Base-by-base conservation (phyloP, 495 filamentous ascomycete genomes). In the Mycothermus thermophilus region DNA sequence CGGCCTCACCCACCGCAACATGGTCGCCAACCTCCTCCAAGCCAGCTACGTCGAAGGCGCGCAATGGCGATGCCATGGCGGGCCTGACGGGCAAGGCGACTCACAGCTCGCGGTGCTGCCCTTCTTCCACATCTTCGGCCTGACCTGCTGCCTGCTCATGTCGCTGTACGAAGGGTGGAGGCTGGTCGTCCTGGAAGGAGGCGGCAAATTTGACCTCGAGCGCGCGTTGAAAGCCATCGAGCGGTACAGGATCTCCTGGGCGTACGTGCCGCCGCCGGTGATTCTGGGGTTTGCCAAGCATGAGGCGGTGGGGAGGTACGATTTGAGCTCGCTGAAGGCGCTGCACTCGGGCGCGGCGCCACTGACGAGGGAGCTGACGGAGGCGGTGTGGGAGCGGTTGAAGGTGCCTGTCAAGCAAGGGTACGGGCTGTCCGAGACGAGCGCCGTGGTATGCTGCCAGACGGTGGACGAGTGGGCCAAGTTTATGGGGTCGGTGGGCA, bases 311-410 rank as follows among this genome's bases (percentile, higher is more conserved):
- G 50, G 54, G 1, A 81, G 83, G 43, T 93, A 88, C 52, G 76
- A 97, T 54, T 60, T 97, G 12, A 78, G 71, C 10, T 75, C 66
- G 14, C 45, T 97, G 10, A 76, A 78, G 23, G 85, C 88, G 75
- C 61, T 94, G 62, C 92, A 83, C 58, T 87, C 75, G 2, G 90
- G 85, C 6, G 90, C 88, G 1, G 90, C 90, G 3, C 90, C 90
- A 1, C 60, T 96, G 25, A 92, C 83, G 0, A 62, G 69, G 14
- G 86, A 95, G 32, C 64, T 97, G 2, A 80, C 86, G 5, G 73
- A 87, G 37, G 68, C 75, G 11, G 75, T 92, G 7, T 85, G 84
- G 60, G 48, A 69, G 4, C 71, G 86, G 9, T 67, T 90, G 32
- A 73, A 74, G 29, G 62, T 92, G 26, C 78, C 78, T 27, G 67